A percentile compares a stretch with the other conserved stretches of the same genome.
Evolutionary conservation across 1,139 yeast genomes (phyloP).

Genomic region (Pichia sp.): DNA sequence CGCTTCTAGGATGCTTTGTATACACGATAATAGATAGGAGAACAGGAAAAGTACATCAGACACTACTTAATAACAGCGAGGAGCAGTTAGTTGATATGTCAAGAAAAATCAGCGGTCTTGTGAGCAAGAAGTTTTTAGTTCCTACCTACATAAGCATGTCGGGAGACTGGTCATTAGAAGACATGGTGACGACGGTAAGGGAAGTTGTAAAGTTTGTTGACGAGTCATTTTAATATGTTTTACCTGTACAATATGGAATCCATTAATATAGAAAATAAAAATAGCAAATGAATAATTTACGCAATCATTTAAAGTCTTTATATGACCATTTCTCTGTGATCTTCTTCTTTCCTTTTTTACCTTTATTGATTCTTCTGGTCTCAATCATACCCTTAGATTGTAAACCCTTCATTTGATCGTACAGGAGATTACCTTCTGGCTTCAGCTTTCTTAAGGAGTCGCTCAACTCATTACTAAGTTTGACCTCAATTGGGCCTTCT

Average conservation of each 20-base stretch:
- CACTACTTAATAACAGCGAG: constrained; percentile 35
- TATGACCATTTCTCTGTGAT: constrained; percentile 89
- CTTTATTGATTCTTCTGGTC: constrained; percentile 65
- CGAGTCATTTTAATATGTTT: constrained; percentile 11
- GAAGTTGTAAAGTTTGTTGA: constrained; percentile 27
- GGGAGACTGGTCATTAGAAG: constrained; percentile 31
- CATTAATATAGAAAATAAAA: background rate
- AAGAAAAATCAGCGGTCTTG: constrained; percentile 33
- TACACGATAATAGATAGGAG: constrained; percentile 31
- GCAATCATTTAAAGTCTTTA: constrained; percentile 67
- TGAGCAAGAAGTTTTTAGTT: constrained; percentile 33
- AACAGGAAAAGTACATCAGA: constrained; percentile 29
- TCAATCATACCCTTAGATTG: constrained; percentile 87
- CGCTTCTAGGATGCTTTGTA: constrained; percentile 34
- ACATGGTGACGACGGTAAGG: constrained; percentile 25
- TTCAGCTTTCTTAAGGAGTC: constrained; percentile 78
- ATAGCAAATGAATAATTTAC: background rate
- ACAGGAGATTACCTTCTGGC: constrained; percentile 86
- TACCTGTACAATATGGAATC: background rate
- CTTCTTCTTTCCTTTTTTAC: constrained; percentile 65
- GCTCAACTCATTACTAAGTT: constrained; percentile 82
- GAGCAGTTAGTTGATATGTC: constrained; percentile 36
- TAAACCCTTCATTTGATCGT: constrained; percentile 75
- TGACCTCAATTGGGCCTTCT: constrained; percentile 73
- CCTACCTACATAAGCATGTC: constrained; percentile 38